phyloP scores from a whole-genome alignment of 768 basidiomycete species.

The Xerocomellus amylosporus region DNA sequence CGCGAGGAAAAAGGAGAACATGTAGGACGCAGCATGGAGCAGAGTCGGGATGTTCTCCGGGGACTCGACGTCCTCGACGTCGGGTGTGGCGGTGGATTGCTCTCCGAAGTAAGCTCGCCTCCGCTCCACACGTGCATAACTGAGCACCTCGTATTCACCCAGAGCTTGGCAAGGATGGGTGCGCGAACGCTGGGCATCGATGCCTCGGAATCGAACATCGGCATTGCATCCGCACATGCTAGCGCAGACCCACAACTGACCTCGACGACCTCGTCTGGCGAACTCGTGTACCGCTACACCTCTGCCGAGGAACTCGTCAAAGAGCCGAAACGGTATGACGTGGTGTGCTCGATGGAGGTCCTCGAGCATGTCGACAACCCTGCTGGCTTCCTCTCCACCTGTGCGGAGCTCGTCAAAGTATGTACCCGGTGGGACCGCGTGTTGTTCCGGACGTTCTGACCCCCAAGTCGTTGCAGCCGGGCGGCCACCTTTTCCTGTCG shows the following conservation, averaged over 20 bases:
- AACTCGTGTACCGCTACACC: slow-evolving; percentile 65
- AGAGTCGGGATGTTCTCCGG: slow-evolving; percentile 40
- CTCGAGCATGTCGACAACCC: slow-evolving; percentile 97
- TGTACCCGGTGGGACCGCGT: slow-evolving; percentile 17
- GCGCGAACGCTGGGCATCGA: slow-evolving; percentile 90
- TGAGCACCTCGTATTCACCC: not conserved
- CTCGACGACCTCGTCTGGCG: slow-evolving; percentile 21
- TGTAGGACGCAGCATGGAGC: slow-evolving; percentile 27
- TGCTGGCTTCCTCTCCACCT: slow-evolving; percentile 72
- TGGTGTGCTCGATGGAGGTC: slow-evolving; percentile 98
- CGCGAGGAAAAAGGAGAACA: slow-evolving; percentile 50
- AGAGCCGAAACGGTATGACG: slow-evolving; percentile 71
- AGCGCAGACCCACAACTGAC: slow-evolving; percentile 65
- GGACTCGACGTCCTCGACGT: slow-evolving; percentile 82
- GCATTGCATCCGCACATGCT: slow-evolving; percentile 81
- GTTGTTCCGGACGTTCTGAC: slow-evolving; percentile 3
- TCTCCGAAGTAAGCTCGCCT: slow-evolving; percentile 72
- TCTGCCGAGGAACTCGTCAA: slow-evolving; percentile 72
- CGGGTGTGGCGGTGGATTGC: slow-evolving; percentile 92
- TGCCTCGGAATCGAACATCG: slow-evolving; percentile 83
- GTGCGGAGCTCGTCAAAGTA: slow-evolving; percentile 86
- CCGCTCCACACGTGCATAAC: not conserved
- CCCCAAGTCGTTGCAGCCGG: slow-evolving; percentile 56
- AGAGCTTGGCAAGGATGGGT: slow-evolving; percentile 88
- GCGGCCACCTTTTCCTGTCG: slow-evolving; percentile 92